Evolutionary conservation across 148 eudicot species (phyloP).

Genomic region (Rhododendron williamsianum): DNA sequence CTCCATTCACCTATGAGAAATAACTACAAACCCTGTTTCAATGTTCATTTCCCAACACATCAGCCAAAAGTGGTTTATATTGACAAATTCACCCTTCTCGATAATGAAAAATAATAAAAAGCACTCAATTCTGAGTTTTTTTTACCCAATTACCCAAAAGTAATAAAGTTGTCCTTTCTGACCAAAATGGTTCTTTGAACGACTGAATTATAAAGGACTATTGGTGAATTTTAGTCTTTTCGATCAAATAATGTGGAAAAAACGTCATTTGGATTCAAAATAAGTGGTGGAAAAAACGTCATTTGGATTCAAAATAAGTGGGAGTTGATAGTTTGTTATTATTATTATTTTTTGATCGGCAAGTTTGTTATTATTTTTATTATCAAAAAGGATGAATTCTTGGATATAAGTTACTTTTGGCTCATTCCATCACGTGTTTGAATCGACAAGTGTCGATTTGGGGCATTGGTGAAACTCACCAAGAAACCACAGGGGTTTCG

Average conservation of each 20-base stretch:
- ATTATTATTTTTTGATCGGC: too few relatives aligned
- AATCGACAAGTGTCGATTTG: not conserved
- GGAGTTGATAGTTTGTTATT: too few relatives aligned
- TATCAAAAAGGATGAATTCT: not conserved
- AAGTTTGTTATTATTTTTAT: too few relatives aligned
- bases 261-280: too few relatives aligned
- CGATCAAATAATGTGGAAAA: too few relatives aligned
- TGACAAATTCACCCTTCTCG: not conserved
- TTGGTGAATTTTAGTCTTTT: not conserved
- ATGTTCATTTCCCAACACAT: not conserved
- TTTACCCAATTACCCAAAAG: not conserved
- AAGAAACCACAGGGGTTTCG: not conserved
- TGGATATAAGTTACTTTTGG: too few relatives aligned
- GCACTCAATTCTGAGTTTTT: not conserved
- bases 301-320: too few relatives aligned
- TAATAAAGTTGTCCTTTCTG: not conserved
- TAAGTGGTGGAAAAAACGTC: too few relatives aligned
- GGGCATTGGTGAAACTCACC: not conserved
- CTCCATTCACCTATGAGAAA: not conserved
- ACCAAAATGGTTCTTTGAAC: not conserved
- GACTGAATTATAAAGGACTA: not conserved
- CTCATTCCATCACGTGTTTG: too few relatives aligned
- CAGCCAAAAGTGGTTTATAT: not conserved
- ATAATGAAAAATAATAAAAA: too few relatives aligned
- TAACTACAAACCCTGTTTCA: not conserved